Conservation (phyloP, 306 rosid genomes). For the Ziziphus jujuba region DNA sequence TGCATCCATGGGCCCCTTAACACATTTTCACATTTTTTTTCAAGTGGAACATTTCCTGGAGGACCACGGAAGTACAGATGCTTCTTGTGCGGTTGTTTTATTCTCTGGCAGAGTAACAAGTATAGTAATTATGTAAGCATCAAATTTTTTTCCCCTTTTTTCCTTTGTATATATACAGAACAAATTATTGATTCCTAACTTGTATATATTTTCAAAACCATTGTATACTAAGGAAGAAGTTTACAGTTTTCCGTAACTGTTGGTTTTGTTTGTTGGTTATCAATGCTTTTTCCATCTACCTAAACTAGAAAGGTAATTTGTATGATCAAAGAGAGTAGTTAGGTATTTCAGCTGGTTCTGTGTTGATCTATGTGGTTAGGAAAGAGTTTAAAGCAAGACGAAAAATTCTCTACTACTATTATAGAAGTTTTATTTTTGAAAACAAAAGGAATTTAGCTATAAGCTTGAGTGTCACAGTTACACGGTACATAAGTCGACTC, state of each 20-base stretch:
- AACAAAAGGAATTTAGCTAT: no score
- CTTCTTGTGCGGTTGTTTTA: constrained; percentile 5
- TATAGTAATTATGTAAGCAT: background rate
- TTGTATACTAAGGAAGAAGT: no score
- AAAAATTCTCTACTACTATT: no score
- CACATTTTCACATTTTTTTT: constrained; percentile 12
- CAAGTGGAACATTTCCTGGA: constrained; percentile 9
- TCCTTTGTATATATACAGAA: constrained; percentile 9
- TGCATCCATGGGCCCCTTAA: constrained; percentile 8
- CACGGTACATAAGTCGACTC: background rate
- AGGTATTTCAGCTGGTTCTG: no score
- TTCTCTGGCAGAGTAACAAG: background rate
- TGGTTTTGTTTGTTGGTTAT: no score
- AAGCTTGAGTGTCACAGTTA: background rate
- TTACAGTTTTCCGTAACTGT: no score
- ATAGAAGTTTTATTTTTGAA: no score
- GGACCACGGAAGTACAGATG: constrained; percentile 1
- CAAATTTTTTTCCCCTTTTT: background rate
- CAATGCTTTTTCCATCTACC: no score
- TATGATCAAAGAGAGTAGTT: no score
- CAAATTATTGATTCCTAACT: background rate
- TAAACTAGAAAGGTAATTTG: no score
- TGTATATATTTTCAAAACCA: background rate
- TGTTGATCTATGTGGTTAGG: no score
- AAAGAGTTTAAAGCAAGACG: no score